These are phyloP conservation scores for Penicillium sp. DNA, from an alignment of 2,329 filamentous ascomycete species.

Conservation along the genomic window DNA sequence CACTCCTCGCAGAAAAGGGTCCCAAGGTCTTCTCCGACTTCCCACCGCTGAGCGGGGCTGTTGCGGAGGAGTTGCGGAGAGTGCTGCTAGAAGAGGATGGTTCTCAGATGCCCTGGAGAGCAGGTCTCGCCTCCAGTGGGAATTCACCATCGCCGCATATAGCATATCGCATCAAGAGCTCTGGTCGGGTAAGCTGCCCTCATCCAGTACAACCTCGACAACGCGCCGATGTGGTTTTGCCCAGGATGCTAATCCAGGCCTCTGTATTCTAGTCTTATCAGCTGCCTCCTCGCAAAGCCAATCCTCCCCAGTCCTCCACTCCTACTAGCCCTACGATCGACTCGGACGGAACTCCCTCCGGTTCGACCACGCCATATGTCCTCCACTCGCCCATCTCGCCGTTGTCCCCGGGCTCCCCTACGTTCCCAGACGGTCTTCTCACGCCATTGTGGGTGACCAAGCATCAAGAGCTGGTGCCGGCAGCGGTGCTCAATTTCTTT, in stretches of 20 bases:
- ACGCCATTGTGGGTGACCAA: constrained; percentile 82
- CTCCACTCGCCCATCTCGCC: constrained; percentile 92
- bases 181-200: constrained; percentile 72
- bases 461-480: constrained; percentile 81
- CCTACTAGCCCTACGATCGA: constrained; percentile 53
- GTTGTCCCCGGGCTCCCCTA: constrained; percentile 74
- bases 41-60: constrained; percentile 64
- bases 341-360: constrained; percentile 33
- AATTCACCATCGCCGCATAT: constrained; percentile 46
- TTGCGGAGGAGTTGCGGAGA: constrained; percentile 65
- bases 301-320: constrained; percentile 56
- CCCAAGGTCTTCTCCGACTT: constrained; percentile 70
- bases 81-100: constrained; percentile 69
- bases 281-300: constrained; percentile 64
- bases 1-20: constrained; percentile 58
- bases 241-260: constrained; percentile 19
- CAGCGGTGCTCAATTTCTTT: constrained; percentile 80
- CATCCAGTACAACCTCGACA: not conserved
- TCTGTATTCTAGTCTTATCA: constrained; percentile 47
- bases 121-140: constrained; percentile 51
- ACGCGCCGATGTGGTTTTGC: not conserved
- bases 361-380: constrained; percentile 53
- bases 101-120: constrained; percentile 67
- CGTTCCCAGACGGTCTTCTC: constrained; percentile 89
- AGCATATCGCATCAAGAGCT: constrained; percentile 69